These are phyloP conservation scores for Solanum appendiculatum DNA, from an alignment of 257 asterid species.

Conservation along the genomic window DNA sequence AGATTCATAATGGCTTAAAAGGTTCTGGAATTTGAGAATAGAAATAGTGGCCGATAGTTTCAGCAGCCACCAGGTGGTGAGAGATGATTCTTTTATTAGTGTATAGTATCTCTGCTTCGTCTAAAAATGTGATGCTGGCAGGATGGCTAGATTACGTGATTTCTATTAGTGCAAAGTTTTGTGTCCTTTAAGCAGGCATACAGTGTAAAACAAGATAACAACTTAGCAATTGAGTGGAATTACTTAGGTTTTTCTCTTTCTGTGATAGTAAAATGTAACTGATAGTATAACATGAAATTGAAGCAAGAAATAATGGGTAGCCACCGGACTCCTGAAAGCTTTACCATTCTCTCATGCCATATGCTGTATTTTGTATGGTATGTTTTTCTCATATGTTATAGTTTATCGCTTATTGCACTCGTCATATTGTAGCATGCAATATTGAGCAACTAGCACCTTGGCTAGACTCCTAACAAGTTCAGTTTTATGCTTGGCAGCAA, in stretches of 20 bases:
- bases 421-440: background rate
- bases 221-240: background rate
- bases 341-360: background rate
- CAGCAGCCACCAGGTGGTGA: background rate
- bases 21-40: background rate
- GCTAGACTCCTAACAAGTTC: conserved; percentile 1
- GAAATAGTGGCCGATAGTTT: background rate
- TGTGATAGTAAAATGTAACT: background rate
- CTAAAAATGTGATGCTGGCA: background rate
- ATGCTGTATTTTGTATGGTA: background rate
- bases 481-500: conserved; percentile 52
- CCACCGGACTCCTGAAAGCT: background rate
- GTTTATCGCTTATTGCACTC: background rate
- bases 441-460: background rate
- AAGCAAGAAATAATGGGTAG: background rate
- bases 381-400: background rate
- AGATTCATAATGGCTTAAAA: background rate
- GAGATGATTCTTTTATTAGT: background rate
- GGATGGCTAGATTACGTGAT: background rate
- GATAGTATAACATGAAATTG: background rate
- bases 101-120: background rate
- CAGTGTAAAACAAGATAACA: background rate
- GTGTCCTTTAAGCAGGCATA: background rate
- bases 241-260: background rate
- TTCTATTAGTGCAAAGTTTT: background rate